Conservation (phyloP, 176 grass and related monocot genomes). For the Poa annua region DNA sequence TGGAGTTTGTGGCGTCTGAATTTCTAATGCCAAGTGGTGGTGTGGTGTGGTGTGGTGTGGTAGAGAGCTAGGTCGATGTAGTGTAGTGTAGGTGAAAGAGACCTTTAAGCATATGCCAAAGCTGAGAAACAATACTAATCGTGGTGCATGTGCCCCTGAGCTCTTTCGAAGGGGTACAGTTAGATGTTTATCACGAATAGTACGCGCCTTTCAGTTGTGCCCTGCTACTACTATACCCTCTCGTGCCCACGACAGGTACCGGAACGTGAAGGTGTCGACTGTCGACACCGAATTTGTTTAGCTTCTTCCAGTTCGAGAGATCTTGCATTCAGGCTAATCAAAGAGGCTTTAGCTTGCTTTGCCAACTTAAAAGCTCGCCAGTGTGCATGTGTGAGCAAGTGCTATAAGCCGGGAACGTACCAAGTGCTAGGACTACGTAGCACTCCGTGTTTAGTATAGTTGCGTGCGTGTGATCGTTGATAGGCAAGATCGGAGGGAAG, state of each 20-base stretch:
- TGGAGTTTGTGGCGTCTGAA: slow-evolving; percentile 17
- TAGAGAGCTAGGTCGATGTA: not conserved
- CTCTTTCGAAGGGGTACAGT: slow-evolving; percentile 27
- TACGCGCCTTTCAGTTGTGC: slow-evolving; percentile 29
- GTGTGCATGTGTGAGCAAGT: slow-evolving; percentile 47
- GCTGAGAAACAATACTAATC: slow-evolving; percentile 24
- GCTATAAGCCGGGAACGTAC: slow-evolving; percentile 35
- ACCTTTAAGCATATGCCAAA: slow-evolving; percentile 50
- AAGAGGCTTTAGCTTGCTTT: slow-evolving; percentile 19
- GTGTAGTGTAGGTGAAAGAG: slow-evolving; percentile 33
- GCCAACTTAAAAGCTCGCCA: slow-evolving; percentile 43
- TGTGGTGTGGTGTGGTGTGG: slow-evolving; percentile 16
- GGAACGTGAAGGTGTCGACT: slow-evolving; percentile 50
- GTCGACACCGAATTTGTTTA: slow-evolving; percentile 29
- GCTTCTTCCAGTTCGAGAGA: slow-evolving; percentile 16
- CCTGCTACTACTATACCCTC: slow-evolving; percentile 13
- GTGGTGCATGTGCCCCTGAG: slow-evolving; percentile 42
- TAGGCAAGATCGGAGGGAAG: not conserved
- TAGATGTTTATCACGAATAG: slow-evolving; percentile 29
- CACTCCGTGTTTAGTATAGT: not conserved
- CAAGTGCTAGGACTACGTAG: too few species aligned
- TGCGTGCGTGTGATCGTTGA: not conserved
- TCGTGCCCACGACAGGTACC: slow-evolving; percentile 38
- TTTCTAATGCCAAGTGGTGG: slow-evolving; percentile 42
- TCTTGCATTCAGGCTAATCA: slow-evolving; percentile 12